phyloP scores from a whole-genome alignment of 2,329 filamentous ascomycete species.

The Apiospora sp. region DNA sequence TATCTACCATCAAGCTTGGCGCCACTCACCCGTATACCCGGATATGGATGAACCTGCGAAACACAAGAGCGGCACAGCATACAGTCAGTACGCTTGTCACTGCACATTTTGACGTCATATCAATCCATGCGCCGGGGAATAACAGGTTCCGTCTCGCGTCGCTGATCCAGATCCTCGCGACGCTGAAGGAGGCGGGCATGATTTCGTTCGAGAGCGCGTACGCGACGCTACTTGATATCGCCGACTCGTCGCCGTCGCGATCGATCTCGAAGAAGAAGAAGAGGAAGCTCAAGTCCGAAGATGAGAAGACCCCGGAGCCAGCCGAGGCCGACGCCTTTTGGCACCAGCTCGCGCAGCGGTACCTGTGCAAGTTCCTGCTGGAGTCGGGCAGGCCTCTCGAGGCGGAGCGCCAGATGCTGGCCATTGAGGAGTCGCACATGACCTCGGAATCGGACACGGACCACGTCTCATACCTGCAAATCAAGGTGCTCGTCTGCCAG shows the following conservation, averaged over 20 bases:
- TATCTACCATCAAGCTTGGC: conserved; percentile 26
- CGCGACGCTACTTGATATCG: background rate
- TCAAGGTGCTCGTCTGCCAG: background rate
- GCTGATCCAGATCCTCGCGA: background rate
- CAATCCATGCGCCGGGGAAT: background rate
- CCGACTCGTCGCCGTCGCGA: background rate
- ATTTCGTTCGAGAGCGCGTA: conserved; percentile 4
- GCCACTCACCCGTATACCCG: conserved; percentile 24
- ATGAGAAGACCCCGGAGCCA: background rate
- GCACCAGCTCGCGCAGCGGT: background rate
- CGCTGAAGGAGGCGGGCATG: background rate
- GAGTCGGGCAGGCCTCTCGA: background rate
- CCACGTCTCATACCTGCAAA: background rate
- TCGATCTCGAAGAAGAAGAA: background rate
- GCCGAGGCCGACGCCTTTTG: background rate
- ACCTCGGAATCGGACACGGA: background rate
- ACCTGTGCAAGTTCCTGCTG: background rate
- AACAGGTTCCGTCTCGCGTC: conserved; percentile 19
- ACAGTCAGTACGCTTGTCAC: conserved; percentile 9
- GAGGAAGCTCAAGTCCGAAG: background rate
- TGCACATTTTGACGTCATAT: conserved; percentile 19
- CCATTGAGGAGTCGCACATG: background rate
- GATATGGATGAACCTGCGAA: conserved; percentile 24
- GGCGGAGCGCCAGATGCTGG: background rate
- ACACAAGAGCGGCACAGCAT: conserved; percentile 20